A percentile compares a stretch with the other conserved stretches of the same genome.
Evolutionary conservation across 2,329 filamentous ascomycete species (phyloP).

Genomic region (Diaporthe caulivora): DNA sequence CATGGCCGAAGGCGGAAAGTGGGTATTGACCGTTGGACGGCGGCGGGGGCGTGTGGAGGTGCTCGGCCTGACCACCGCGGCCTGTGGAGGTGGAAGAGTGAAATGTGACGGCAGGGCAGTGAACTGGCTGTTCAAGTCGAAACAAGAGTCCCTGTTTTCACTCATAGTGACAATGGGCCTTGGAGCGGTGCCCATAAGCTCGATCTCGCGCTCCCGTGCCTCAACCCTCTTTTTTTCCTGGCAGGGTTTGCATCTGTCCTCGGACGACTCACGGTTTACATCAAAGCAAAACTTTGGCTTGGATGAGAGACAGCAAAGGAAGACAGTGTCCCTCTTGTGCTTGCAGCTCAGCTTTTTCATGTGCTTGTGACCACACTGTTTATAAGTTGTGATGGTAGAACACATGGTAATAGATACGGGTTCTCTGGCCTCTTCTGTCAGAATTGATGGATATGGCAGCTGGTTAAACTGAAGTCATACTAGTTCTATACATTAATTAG

Average conservation of each 20-base stretch:
- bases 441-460: neutral
- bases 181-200: neutral
- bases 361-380: neutral
- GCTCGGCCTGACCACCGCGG: neutral
- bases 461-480: neutral
- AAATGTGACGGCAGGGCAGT: neutral
- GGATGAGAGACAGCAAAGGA: neutral
- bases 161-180: neutral
- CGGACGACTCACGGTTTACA: accelerated
- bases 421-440: neutral
- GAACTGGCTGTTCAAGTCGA: neutral
- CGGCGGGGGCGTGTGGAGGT: neutral
- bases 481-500: neutral
- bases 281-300: neutral
- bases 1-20: neutral
- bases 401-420: neutral
- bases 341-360: neutral
- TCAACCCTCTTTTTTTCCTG: too few relatives aligned
- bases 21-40: neutral
- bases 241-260: neutral
- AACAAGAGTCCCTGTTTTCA: neutral
- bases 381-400: neutral
- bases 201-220: neutral
- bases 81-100: neutral
- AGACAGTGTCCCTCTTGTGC: neutral